Conservation (phyloP, 1,139 yeast genomes). For the Kazachstania sp. region DNA sequence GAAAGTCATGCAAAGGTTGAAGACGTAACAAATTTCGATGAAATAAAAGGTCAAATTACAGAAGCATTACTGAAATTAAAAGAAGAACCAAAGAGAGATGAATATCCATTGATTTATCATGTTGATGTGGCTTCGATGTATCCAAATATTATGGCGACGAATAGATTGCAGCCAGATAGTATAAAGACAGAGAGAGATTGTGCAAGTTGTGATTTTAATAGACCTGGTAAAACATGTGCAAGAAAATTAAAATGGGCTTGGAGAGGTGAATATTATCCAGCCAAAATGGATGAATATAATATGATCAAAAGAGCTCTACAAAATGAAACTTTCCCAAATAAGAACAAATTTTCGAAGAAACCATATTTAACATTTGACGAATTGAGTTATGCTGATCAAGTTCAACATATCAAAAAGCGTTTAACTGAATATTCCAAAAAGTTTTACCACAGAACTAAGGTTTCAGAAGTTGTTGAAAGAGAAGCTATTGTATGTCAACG, state of each 20-base stretch:
- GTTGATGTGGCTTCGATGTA: constrained; percentile 99
- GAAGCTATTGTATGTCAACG: constrained; percentile 96
- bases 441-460: constrained; percentile 72
- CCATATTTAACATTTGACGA: constrained; percentile 63
- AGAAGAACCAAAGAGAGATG: constrained; percentile 55
- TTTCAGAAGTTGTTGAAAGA: constrained; percentile 75
- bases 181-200: constrained; percentile 94
- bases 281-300: constrained; percentile 82
- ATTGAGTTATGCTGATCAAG: constrained; percentile 70
- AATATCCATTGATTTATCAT: constrained; percentile 84
- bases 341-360: constrained; percentile 31
- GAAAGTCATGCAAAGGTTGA: constrained; percentile 66
- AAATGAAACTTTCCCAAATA: constrained; percentile 67
- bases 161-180: constrained; percentile 95
- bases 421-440: constrained; percentile 80
- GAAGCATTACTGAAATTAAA: constrained; percentile 49
- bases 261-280: constrained; percentile 95
- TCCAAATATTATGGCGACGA: constrained; percentile 97
- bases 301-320: constrained; percentile 82
- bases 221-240: constrained; percentile 92
- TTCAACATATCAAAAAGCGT: constrained; percentile 63
- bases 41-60: constrained; percentile 53
- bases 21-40: constrained; percentile 75
- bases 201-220: constrained; percentile 93
- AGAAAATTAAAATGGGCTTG: constrained; percentile 92